Evolutionary conservation across 192 early-diverging fungal species (phyloP).

Genomic region (Dimargaris cristalligena): DNA sequence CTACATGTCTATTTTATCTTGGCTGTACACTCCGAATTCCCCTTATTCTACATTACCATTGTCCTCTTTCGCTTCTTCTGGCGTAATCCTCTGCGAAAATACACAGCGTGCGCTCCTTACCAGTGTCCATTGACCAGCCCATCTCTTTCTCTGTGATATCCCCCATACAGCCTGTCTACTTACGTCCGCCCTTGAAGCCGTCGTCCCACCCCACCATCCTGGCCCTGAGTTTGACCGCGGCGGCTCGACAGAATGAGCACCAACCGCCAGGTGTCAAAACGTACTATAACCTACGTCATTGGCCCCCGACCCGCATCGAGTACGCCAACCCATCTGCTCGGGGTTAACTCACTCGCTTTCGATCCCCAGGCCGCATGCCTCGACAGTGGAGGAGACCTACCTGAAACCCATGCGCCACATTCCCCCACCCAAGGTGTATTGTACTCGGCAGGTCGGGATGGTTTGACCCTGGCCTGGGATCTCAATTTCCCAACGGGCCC

Average conservation of each 20-base stretch:
- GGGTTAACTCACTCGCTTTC: slow-evolving; percentile 74
- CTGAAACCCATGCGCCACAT: slow-evolving; percentile 6
- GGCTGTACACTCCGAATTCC: too few relatives aligned
- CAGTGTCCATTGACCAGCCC: too few relatives aligned
- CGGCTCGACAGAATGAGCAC: background rate
- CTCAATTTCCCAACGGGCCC: slow-evolving; percentile 20
- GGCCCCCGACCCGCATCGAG: slow-evolving; percentile 23
- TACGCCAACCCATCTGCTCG: slow-evolving; percentile 53
- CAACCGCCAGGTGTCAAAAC: background rate
- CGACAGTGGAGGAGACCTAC: slow-evolving; percentile 9
- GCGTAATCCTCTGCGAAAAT: too few relatives aligned
- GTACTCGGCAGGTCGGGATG: slow-evolving; percentile 81
- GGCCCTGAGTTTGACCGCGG: too few relatives aligned
- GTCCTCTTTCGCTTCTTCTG: too few relatives aligned
- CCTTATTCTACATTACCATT: too few relatives aligned
- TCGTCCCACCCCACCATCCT: too few relatives aligned
- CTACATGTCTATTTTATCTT: too few relatives aligned
- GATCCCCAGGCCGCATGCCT: slow-evolving; percentile 22
- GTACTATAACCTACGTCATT: slow-evolving; percentile 42
- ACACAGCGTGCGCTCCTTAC: too few relatives aligned
- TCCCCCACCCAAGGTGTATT: slow-evolving; percentile 42
- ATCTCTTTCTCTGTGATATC: too few relatives aligned
- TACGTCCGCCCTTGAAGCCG: too few relatives aligned
- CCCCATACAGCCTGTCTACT: too few relatives aligned
- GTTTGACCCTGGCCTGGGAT: slow-evolving; percentile 74